phyloP scores from a whole-genome alignment of 805 yeast species.

The Spathaspora boniae region DNA sequence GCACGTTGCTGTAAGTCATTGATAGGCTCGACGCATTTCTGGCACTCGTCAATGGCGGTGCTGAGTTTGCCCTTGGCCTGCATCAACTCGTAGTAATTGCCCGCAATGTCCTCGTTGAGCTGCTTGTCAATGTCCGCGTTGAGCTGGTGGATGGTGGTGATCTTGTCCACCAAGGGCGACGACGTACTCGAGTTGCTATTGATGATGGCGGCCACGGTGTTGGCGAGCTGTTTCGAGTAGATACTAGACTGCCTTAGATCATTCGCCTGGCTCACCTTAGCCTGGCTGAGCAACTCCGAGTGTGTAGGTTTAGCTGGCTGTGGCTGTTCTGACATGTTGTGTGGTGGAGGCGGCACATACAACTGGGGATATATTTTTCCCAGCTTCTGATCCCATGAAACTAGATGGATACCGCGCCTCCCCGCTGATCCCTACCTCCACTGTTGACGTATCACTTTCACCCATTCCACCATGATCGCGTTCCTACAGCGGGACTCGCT shows the following conservation, averaged over 20 bases:
- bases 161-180: constrained; percentile 28
- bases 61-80: constrained; percentile 22
- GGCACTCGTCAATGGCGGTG: constrained; percentile 15
- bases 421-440: too few relatives aligned
- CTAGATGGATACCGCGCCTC: too few relatives aligned
- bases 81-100: constrained; percentile 25
- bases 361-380: too few relatives aligned
- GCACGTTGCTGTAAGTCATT: constrained; percentile 38
- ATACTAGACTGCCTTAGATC: constrained; percentile 24
- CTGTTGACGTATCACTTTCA: not conserved
- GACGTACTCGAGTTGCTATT: constrained; percentile 20
- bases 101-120: constrained; percentile 29
- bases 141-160: constrained; percentile 38
- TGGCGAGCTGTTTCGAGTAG: constrained; percentile 23
- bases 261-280: constrained; percentile 31
- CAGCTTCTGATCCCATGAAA: too few relatives aligned
- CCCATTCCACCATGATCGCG: not conserved
- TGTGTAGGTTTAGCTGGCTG: too few relatives aligned
- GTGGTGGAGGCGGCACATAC: too few relatives aligned
- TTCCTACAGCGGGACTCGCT: constrained; percentile 13
- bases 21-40: constrained; percentile 1
- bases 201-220: constrained; percentile 20
- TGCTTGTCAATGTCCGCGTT: constrained; percentile 37
- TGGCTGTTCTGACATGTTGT: too few relatives aligned
- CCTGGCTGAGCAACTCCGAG: constrained; percentile 24